Conservation (phyloP, 75 land plant genomes). For the Sequoiadendron giganteum region DNA sequence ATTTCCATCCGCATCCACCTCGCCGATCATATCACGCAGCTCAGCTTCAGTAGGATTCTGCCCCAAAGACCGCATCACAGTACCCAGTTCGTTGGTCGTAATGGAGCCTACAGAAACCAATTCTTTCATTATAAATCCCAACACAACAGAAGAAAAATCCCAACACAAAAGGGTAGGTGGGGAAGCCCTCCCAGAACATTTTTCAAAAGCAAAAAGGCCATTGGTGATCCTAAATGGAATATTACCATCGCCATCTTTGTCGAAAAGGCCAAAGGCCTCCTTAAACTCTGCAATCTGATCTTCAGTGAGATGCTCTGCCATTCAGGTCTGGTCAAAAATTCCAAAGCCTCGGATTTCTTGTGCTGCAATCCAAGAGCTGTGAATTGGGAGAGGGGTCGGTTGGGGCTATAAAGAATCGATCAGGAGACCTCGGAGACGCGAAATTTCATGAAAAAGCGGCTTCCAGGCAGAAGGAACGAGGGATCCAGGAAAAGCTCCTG, state of each 20-base stretch:
- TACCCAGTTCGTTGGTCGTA: slow-evolving; percentile 32
- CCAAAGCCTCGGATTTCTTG: neutral
- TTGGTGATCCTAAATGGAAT: neutral
- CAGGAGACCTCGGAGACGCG: neutral
- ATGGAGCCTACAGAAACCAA: slow-evolving; percentile 19
- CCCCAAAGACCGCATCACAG: slow-evolving; percentile 35
- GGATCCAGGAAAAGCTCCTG: neutral
- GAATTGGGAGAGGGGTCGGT: neutral
- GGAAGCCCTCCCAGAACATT: neutral
- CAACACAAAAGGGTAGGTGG: neutral
- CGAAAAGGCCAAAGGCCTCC: slow-evolving; percentile 72
- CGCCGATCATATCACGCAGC: slow-evolving; percentile 33
- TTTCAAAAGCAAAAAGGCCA: neutral
- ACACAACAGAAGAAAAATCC: neutral
- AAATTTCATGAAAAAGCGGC: neutral
- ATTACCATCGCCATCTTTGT: slow-evolving; percentile 72
- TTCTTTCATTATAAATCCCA: neutral
- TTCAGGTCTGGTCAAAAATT: neutral
- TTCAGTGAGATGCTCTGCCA: slow-evolving; percentile 44
- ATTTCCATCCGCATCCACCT: slow-evolving; percentile 39
- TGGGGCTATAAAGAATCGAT: neutral
- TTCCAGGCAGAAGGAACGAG: neutral
- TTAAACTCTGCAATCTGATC: slow-evolving; percentile 74
- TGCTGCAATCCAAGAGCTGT: neutral
- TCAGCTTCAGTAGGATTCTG: slow-evolving; percentile 39